Base-by-base conservation (phyloP, 1,139 yeast genomes). In the Magnusiomyces sp. region DNA sequence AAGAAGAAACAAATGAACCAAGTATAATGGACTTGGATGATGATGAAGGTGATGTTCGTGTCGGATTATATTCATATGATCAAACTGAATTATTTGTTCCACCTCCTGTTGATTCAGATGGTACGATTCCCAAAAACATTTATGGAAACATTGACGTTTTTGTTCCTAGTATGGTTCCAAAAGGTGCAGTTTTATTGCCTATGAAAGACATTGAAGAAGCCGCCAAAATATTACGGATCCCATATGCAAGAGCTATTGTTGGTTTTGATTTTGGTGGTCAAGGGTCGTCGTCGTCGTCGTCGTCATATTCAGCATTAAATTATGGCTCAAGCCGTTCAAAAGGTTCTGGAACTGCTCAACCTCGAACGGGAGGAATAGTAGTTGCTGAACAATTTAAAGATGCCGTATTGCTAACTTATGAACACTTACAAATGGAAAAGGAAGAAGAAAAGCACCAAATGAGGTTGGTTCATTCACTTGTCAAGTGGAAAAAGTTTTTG, bases 111-210 rank as follows among this genome's bases (percentile, higher is more conserved):
- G 69, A 63, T 0, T 66, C 62, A 1, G 71, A 83, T 59, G 95
- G 95, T 0, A 68, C 68, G 20, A 77, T 90, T 3, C 81, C 84
- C 1, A 83, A 80, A 58, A 89, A 89, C 63, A 80, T 81, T 0
- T 89, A 72, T 62, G 95, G 95, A 0, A 89, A 90, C 56, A 77
- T 90, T 48, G 97, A 90, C 61, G 68, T 88, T 1, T 90, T 84
- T 65, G 76, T 75, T 0, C 76, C 82, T 0, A 72, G 79, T 41
- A 90, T 90, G 97, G 68, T 90, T 2, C 98, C 99, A 0, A 74
- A 70, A 29, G 90, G 92, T 20, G 95, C 87, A 1, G 75, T 70
- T n/a, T 76, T 87, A 51, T 67, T 88, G 9, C 68, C 76, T 2
- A 71, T 77, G 55, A 75, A 75, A 33, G 65, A 74, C 53, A 77